Base-by-base conservation (phyloP, 345 rosid genomes). In the Mallotus nudiflorus region DNA sequence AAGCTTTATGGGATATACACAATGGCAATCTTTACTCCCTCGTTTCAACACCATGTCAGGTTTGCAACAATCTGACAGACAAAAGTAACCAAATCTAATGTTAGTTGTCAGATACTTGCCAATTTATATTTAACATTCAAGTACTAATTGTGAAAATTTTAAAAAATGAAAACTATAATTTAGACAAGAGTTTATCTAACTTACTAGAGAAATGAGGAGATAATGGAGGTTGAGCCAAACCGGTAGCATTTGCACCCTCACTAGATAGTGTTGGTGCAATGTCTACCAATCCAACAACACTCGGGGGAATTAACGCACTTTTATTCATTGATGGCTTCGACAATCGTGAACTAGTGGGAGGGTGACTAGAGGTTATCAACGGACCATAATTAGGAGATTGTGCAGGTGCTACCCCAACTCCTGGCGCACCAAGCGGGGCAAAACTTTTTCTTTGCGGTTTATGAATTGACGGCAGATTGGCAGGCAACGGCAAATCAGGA, bases 1-100 rank as follows among this genome's bases (percentile, higher is more conserved):
- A 63, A 95, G 87, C 87, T 90, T 92, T 79, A 95, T 89, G n/a
- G 99, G 99, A 85, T 95, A 92, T 54, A 88, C 99, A 53, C 99
- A 95, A 74, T 90, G 90, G 73, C 99, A 92, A 75, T 80, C 90
- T 72, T 66, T 83, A 78, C 80, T 84, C 69, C 85, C 89, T 70
- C 86, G 85, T 85, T 85, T 95, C 87, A 81, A 81, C 78, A 95
- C 95, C 81, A 77, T 83, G 71, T 86, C 77, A 28, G 81, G 86
- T 80, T 85, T 87, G 87, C 99, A 95, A 78, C 99, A 95, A 81
- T 82, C 97, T 95, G 83, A 39, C 63, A 73, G 20, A 76, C 68
- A n/a, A 5, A 35, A 62, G 51, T 77, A 68, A 68, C 31, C 64
- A 70, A 80, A 33, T 73, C 65, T 69, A 58, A 55, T 20, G 58